A percentile compares a stretch with the other conserved stretches of the same genome.
Conservation (phyloP, 768 basidiomycete genomes). For the Butyriboletus loyo region DNA sequence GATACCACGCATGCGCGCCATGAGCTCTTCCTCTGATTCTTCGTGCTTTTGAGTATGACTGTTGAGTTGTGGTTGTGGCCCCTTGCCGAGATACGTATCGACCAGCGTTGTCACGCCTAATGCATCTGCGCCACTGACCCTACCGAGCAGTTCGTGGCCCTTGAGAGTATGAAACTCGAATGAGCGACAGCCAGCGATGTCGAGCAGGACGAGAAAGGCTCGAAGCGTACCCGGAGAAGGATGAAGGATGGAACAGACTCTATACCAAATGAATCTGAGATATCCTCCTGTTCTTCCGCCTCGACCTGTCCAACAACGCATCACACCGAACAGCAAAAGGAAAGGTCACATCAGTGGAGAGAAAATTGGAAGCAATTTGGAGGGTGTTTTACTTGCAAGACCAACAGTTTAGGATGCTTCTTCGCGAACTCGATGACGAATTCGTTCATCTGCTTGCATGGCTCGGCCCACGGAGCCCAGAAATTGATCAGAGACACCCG, state of each 20-base stretch:
- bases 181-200: background rate
- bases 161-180: conserved; percentile 29
- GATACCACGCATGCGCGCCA: conserved; percentile 56
- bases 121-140: conserved; percentile 80
- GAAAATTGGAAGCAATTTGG: background rate
- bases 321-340: background rate
- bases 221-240: conserved; percentile 63
- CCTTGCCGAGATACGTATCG: conserved; percentile 47
- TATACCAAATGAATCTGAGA: conserved; percentile 90
- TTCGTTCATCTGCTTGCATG: conserved; percentile 86
- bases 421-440: conserved; percentile 70
- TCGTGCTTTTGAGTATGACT: conserved; percentile 28
- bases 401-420: conserved; percentile 65
- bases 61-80: background rate
- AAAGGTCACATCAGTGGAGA: background rate
- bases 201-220: background rate
- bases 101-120: conserved; percentile 57
- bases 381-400: conserved; percentile 64
- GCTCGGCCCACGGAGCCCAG: conserved; percentile 91
- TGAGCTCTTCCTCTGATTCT: conserved; percentile 67
- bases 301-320: conserved; percentile 55
- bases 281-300: conserved; percentile 76
- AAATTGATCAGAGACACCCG: conserved; percentile 89
- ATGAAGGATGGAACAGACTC: conserved; percentile 85
- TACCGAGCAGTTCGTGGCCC: conserved; percentile 85